Evolutionary conservation across 2,329 filamentous ascomycete species (phyloP), one percentile per base, ranked within the genome.

Genomic region (Hymenoscyphus infarciens): DNA sequence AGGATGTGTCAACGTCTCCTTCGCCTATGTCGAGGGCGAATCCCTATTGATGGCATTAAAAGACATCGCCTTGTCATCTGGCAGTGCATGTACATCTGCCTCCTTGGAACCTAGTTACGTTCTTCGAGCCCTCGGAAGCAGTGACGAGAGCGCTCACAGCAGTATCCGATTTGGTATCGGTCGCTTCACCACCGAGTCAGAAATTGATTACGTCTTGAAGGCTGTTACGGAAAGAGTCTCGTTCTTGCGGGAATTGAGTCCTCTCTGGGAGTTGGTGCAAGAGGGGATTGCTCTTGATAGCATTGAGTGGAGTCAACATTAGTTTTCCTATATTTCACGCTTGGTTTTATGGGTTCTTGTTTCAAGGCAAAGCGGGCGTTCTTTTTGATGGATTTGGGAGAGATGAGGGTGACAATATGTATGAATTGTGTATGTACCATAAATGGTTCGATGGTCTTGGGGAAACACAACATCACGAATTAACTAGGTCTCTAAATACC

Each of bases 281-380:
- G 95, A 99, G 76, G 95, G 95, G 16, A 86, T 99, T 67, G 95
- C 97, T 74, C 80, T 99, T 69, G 91, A 96, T 78, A 97, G 92
- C 53, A 99, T 99, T 72, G 89, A 99, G 79, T 99, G 95, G 95
- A 96, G 90, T 75, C 93, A 97, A 80, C 95, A 99, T 77, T 98
- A 81, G 67, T 66, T 67, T 35, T 56, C 4, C 6, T 22, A 11
- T 13, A n/a, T 11, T 11, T 7, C 6, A 13, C 19, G 45, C 53
- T 55, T 33, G 53, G 53, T 55, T 55, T 16, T 5, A 8, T 55
- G 53, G 25, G 25, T 33, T 52, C 8, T 52, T 52, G 10, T 49
- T 22, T 49, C 31, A n/a, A 13, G 15, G 53, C 53, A 33, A 31
- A 55, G 53, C 27, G 53, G 53, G 25, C n/a, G 53, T 55, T 31